These are phyloP conservation scores for Cyberlindnera misumaiensis DNA, from an alignment of 805 yeast species.

Conservation along the genomic window DNA sequence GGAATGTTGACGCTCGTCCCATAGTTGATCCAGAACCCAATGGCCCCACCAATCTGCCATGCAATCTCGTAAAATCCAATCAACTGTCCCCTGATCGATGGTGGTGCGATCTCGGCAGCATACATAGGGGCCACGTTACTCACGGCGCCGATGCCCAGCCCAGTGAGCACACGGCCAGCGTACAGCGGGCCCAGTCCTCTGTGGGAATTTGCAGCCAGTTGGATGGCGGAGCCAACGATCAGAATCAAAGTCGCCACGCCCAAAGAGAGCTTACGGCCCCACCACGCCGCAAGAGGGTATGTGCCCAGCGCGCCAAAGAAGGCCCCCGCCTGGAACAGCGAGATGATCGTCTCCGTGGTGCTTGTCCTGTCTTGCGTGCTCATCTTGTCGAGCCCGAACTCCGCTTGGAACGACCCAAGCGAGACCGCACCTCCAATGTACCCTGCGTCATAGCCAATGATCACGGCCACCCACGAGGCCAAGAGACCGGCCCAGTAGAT, in stretches of 20 bases:
- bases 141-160: conserved; percentile 48
- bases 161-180: conserved; percentile 43
- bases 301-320: conserved; percentile 40
- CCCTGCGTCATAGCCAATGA: conserved; percentile 51
- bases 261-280: conserved; percentile 35
- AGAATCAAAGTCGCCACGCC: conserved; percentile 34
- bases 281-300: conserved; percentile 35
- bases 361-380: conserved; percentile 21
- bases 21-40: conserved; percentile 18
- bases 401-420: conserved; percentile 35
- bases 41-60: conserved; percentile 29
- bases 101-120: conserved; percentile 40
- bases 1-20: conserved; percentile 15
- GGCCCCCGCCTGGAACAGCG: conserved; percentile 47
- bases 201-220: conserved; percentile 23
- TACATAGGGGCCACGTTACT: conserved; percentile 45
- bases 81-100: conserved; percentile 39
- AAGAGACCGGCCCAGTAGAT: conserved; percentile 40
- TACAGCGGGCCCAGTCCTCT: conserved; percentile 39
- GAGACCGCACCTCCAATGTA: conserved; percentile 50
- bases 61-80: conserved; percentile 42
- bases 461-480: conserved; percentile 39
- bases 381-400: conserved; percentile 35
- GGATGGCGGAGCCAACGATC: conserved; percentile 37
- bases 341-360: conserved; percentile 36